A percentile compares a stretch with the other conserved stretches of the same genome.
Conservation (phyloP, 352 stramenopile species). For the Phytopythium chamaehyphon region DNA sequence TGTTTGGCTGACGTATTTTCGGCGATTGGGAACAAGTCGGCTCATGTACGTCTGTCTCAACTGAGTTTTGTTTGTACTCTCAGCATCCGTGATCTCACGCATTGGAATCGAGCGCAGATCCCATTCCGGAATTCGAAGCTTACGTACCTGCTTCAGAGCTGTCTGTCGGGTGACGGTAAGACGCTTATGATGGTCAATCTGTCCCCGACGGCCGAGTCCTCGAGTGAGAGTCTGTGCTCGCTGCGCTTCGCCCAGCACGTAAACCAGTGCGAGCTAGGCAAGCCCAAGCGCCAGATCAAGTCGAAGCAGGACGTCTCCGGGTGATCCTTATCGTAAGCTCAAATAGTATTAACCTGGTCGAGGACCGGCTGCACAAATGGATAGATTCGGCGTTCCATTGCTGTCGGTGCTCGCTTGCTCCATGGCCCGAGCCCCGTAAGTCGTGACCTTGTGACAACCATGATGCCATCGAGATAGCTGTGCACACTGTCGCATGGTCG, state of each 20-base stretch:
- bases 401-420: too few relatives aligned
- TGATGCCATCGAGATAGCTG: too few relatives aligned
- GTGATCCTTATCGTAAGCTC: background rate
- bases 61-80: too few relatives aligned
- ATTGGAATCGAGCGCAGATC: constrained; percentile 64
- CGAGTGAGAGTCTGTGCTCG: constrained; percentile 96
- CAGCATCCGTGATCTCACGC: too few relatives aligned
- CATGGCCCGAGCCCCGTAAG: too few relatives aligned
- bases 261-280: constrained; percentile 96
- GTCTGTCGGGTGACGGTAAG: constrained; percentile 97
- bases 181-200: constrained; percentile 99
- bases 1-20: constrained; percentile 98
- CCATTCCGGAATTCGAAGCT: constrained; percentile 99
- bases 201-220: constrained; percentile 93
- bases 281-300: constrained; percentile 90
- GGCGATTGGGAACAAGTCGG: constrained; percentile 93
- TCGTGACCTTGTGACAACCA: too few relatives aligned
- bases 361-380: too few relatives aligned
- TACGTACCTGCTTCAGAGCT: constrained; percentile 97
- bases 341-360: too few relatives aligned
- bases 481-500: too few relatives aligned
- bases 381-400: too few relatives aligned
- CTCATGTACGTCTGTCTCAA: constrained; percentile 92
- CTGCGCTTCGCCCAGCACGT: constrained; percentile 96
- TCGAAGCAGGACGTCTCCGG: constrained; percentile 44